These are phyloP conservation scores for Solanum neorickii DNA, from an alignment of 257 asterid species.

Conservation along the genomic window DNA sequence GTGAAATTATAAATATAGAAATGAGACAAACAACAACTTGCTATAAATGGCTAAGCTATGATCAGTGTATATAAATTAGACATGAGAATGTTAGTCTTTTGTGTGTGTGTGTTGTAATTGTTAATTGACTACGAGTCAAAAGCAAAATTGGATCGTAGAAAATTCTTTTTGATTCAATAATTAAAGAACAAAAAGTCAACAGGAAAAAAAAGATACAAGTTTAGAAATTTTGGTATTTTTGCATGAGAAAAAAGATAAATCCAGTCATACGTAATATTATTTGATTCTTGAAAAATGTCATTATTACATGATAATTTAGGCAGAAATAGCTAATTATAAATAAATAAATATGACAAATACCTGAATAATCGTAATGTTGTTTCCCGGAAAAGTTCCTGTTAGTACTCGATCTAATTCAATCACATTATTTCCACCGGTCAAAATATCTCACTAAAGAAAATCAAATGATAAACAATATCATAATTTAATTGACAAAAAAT, in stretches of 20 bases:
- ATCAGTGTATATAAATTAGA: too few species aligned
- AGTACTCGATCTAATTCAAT: constrained; percentile 38
- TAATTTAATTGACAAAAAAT: neutral
- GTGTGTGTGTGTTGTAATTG: too few species aligned
- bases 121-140: neutral
- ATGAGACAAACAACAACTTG: too few species aligned
- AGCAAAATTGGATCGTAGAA: neutral
- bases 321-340: neutral
- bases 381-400: constrained; percentile 46
- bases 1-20: too few species aligned
- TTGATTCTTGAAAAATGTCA: neutral
- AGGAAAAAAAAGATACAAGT: neutral
- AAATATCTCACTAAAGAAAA: constrained; percentile 47
- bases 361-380: constrained; percentile 50
- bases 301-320: neutral
- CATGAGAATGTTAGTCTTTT: too few species aligned
- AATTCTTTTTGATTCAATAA: neutral
- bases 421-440: constrained; percentile 31
- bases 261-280: neutral
- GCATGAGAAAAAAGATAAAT: neutral
- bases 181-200: neutral
- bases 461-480: neutral
- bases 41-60: too few species aligned
- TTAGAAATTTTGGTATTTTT: neutral
- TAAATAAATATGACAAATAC: constrained; percentile 11